Base-by-base conservation (phyloP, 2,329 filamentous ascomycete genomes). In the Pseudogymnoascus sp. region DNA sequence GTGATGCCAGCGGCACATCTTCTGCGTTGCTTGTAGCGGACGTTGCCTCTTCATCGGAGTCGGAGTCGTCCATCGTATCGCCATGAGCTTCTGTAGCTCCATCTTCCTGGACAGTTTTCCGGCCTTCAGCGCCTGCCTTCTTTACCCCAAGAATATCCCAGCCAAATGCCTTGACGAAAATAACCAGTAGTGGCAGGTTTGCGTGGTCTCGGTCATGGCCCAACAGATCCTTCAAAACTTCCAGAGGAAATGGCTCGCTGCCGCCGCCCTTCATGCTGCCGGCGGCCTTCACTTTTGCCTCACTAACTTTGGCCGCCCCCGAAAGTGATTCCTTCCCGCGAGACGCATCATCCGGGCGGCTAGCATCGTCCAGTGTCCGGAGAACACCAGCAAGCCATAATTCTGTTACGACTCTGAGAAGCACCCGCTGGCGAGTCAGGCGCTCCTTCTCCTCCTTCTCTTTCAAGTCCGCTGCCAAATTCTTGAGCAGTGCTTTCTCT, bases 401-500 rank as follows among this genome's bases (percentile, higher is more conserved):
- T 75, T 99, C 95, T 2, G 95, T 97, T 35, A 96, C 92, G 11
- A 99, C 89, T 38, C 93, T 87, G 62, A 99, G 78, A 21, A 99
- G 83, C 5, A 93, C 83, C 64, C 95, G 86, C 75, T 99, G 96
- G 62, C 95, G 86, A 33, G 86, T 83, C 42, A 97, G 81, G 5
- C 95, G 88, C 65, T 99, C 95, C 76, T 96, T 96, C 77, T 99
- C 95, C 75, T 99, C 95, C 68, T 91, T 90, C 75, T 99, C 96
- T 61, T 90, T 90, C 31, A 92, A 84, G 70, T 99, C 95, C 36
- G 86, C 83, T 5, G 87, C 79, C 68, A 97, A 80, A 1, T 83
- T 82, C 77, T 97, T 97, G 69, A 97, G 78, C 66, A 82, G 83
- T 66, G 87, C 85, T 78, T 91, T 96, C 74, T 97, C 93, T 4